These are phyloP conservation scores for Candolleomyces aberdarensis DNA, from an alignment of 768 basidiomycete species.

Conservation along the genomic window DNA sequence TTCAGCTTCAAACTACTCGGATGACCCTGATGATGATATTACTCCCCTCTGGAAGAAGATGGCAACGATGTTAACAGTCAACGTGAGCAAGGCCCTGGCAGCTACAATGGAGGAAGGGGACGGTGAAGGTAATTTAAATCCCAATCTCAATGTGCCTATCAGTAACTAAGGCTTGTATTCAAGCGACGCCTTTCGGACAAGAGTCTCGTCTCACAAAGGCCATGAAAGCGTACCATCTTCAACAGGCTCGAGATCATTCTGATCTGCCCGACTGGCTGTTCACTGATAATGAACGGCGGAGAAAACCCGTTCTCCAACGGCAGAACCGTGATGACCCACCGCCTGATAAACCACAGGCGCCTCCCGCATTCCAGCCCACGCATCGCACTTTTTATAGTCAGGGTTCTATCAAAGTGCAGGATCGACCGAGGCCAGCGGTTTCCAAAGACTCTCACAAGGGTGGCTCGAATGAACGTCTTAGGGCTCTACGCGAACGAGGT, in stretches of 20 bases:
- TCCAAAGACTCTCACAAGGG: slow-evolving; percentile 20
- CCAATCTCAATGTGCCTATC: not conserved
- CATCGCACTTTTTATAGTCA: not conserved
- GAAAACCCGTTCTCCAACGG: slow-evolving; percentile 10
- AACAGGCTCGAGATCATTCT: slow-evolving; percentile 50
- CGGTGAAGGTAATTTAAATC: slow-evolving; percentile 41
- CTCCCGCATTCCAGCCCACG: not conserved
- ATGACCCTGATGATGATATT: not conserved
- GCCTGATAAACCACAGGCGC: not conserved
- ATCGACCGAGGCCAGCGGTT: slow-evolving; percentile 1
- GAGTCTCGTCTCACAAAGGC: slow-evolving; percentile 61
- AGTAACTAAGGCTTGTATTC: not conserved
- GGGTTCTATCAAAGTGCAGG: not conserved
- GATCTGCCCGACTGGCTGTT: slow-evolving; percentile 71
- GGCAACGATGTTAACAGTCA: slow-evolving; percentile 51
- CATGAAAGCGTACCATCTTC: slow-evolving; percentile 67
- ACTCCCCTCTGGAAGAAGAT: slow-evolving; percentile 50
- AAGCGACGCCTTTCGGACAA: slow-evolving; percentile 50
- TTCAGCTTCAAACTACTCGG: not conserved
- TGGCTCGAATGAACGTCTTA: slow-evolving; percentile 35
- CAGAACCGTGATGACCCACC: not conserved
- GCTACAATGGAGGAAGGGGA: slow-evolving; percentile 34
- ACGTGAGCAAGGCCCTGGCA: slow-evolving; percentile 57
- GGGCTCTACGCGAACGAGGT: slow-evolving; percentile 49
- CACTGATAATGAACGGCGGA: slow-evolving; percentile 49